phyloP scores from a whole-genome alignment of 2,329 filamentous ascomycete species.

The Colletotrichum filicis region DNA sequence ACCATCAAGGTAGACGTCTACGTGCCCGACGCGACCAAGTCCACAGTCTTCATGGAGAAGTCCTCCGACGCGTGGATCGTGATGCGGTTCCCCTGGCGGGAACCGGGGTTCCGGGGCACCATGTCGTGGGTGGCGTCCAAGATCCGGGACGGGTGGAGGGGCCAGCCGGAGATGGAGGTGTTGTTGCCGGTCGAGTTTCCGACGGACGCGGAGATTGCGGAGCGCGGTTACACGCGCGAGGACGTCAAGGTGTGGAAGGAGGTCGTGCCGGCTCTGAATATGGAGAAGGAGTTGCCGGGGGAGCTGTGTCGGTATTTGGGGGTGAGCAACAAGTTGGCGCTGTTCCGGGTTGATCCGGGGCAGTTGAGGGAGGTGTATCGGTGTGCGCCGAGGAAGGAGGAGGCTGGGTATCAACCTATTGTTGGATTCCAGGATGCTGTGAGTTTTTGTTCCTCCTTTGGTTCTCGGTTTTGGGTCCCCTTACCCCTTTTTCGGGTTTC shows the following conservation, averaged over 20 bases:
- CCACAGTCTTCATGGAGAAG: conserved; percentile 58
- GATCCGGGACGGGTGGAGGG: conserved; percentile 58
- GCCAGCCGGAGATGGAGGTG: conserved; percentile 71
- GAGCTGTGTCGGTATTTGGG: conserved; percentile 76
- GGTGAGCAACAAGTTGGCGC: conserved; percentile 70
- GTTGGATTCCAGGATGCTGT: conserved; percentile 78
- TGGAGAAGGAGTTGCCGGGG: conserved; percentile 67
- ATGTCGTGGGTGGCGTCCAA: conserved; percentile 60
- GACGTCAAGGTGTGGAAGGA: conserved; percentile 76
- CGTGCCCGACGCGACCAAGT: conserved; percentile 72
- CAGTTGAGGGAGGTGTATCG: conserved; percentile 68
- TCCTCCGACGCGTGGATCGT: conserved; percentile 68
- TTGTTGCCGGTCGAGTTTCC: conserved; percentile 74
- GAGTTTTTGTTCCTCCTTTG: conserved; percentile 43
- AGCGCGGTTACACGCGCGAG: conserved; percentile 68
- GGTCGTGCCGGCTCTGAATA: conserved; percentile 63
- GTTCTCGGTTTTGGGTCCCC: background rate
- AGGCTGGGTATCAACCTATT: conserved; percentile 71
- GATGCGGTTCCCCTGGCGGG: conserved; percentile 72
- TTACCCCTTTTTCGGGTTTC: background rate
- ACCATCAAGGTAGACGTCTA: conserved; percentile 76
- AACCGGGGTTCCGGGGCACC: conserved; percentile 58
- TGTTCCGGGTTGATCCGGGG: conserved; percentile 75
- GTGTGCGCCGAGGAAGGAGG: conserved; percentile 67
- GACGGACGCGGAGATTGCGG: conserved; percentile 64